Evolutionary conservation across 2,329 filamentous ascomycete genomes (phyloP).

Genomic region (Exophiala spinifera): DNA sequence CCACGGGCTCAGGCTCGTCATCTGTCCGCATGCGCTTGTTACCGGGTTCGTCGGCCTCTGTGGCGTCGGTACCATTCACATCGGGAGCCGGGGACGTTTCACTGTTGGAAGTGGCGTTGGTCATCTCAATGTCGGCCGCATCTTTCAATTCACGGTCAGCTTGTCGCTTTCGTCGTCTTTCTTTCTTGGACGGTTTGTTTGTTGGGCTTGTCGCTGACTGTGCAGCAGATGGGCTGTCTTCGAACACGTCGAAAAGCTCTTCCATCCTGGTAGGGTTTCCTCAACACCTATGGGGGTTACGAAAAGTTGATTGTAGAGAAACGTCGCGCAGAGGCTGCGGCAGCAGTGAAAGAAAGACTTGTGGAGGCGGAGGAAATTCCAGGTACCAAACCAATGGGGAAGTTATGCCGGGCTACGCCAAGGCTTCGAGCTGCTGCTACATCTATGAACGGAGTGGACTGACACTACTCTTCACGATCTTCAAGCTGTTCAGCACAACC

Average conservation of each 20-base stretch:
- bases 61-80: constrained; percentile 17
- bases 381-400: constrained; percentile 6
- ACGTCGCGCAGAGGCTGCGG: too few species aligned
- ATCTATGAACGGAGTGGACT: constrained; percentile 17
- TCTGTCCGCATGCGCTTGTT: constrained; percentile 51
- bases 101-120: constrained; percentile 2
- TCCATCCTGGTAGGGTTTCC: constrained; percentile 55
- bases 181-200: constrained; percentile 40
- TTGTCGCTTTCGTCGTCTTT: constrained; percentile 79
- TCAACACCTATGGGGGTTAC: too few species aligned
- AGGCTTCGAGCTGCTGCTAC: constrained; percentile 7
- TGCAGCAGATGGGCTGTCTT: constrained; percentile 58
- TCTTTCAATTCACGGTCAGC: constrained; percentile 73
- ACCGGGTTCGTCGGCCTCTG: constrained; percentile 38
- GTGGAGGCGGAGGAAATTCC: constrained; percentile 9
- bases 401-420: constrained; percentile 4
- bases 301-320: too few species aligned
- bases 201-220: constrained; percentile 35
- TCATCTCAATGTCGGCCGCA: constrained; percentile 14
- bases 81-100: constrained; percentile 6
- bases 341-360: not conserved
- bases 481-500: constrained; percentile 6
- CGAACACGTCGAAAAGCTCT: constrained; percentile 79
- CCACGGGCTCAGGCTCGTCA: constrained; percentile 69
- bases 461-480: constrained; percentile 6